Conservation (phyloP, 2,329 filamentous ascomycete genomes). For the Calonectria hawksworthii region DNA sequence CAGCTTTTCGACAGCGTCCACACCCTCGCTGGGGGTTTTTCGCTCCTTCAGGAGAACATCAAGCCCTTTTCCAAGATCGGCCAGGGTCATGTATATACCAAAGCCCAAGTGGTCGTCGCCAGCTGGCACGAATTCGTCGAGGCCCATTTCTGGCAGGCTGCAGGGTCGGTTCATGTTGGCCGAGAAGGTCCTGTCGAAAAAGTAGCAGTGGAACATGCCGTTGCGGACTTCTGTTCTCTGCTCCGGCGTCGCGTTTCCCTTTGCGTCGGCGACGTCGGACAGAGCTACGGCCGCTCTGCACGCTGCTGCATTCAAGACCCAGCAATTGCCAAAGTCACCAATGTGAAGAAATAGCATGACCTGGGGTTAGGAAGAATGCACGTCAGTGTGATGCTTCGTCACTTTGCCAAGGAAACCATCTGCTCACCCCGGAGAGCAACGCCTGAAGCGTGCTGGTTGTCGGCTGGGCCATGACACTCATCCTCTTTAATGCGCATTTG, state of each 20-base stretch:
- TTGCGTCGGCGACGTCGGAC: neutral
- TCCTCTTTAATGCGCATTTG: neutral
- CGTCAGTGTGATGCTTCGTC: neutral
- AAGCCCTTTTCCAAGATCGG: neutral
- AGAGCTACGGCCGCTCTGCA: neutral
- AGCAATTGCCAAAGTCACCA: slow-evolving; percentile 10
- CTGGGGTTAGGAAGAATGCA: neutral
- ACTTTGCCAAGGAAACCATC: neutral
- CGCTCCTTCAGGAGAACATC: neutral
- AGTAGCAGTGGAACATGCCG: slow-evolving; percentile 2
- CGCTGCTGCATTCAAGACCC: slow-evolving; percentile 10
- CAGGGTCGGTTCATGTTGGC: slow-evolving; percentile 10
- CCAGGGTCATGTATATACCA: neutral
- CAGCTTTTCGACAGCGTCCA: neutral
- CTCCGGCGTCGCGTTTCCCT: no score
- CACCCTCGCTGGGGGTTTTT: neutral
- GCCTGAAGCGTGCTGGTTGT: neutral
- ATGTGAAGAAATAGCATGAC: slow-evolving; percentile 14
- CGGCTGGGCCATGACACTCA: neutral
- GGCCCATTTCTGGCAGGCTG: neutral
- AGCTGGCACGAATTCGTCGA: neutral
- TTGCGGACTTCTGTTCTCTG: neutral
- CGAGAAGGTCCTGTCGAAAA: slow-evolving; percentile 15
- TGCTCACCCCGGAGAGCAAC: neutral
- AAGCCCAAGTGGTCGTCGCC: neutral